These are phyloP conservation scores for Pleurotus citrinopileatus DNA, from an alignment of 768 basidiomycete genomes.

Conservation along the genomic window DNA sequence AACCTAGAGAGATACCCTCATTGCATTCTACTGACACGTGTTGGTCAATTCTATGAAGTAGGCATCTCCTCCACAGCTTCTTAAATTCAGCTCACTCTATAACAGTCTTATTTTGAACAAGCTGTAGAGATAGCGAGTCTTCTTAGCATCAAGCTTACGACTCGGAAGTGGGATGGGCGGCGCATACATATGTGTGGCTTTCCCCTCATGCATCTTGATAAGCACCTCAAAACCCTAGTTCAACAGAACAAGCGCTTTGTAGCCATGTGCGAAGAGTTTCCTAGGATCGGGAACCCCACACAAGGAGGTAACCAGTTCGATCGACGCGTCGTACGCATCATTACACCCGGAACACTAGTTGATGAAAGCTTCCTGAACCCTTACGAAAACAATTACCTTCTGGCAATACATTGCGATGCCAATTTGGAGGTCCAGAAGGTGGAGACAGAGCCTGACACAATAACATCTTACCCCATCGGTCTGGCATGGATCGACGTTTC, in stretches of 20 bases:
- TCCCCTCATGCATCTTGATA: conserved; percentile 80
- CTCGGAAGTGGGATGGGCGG: conserved; percentile 67
- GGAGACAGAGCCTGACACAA: conserved; percentile 4
- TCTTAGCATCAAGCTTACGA: conserved; percentile 81
- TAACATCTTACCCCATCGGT: conserved; percentile 38
- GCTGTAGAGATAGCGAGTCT: conserved; percentile 73
- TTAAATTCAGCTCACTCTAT: conserved; percentile 9
- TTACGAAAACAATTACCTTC: conserved; percentile 86
- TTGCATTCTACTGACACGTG: conserved; percentile 86
- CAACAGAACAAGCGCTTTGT: conserved; percentile 83
- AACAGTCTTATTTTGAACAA: conserved; percentile 92
- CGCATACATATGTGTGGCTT: conserved; percentile 89
- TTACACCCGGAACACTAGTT: conserved; percentile 93
- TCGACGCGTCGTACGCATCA: conserved; percentile 78
- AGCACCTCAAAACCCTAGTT: conserved; percentile 82
- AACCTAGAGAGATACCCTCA: conserved; percentile 81
- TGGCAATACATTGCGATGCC: conserved; percentile 45
- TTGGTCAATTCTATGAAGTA: conserved; percentile 25
- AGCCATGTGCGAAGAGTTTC: conserved; percentile 93
- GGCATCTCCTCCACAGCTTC: neutral
- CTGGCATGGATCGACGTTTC: conserved; percentile 95
- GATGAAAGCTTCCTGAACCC: conserved; percentile 87
- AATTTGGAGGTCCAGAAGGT: conserved; percentile 10
- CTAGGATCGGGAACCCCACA: conserved; percentile 30
- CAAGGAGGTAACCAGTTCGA: conserved; percentile 63